Conservation (phyloP, 2,329 filamentous ascomycete species). For the Monosporascus sp. region DNA sequence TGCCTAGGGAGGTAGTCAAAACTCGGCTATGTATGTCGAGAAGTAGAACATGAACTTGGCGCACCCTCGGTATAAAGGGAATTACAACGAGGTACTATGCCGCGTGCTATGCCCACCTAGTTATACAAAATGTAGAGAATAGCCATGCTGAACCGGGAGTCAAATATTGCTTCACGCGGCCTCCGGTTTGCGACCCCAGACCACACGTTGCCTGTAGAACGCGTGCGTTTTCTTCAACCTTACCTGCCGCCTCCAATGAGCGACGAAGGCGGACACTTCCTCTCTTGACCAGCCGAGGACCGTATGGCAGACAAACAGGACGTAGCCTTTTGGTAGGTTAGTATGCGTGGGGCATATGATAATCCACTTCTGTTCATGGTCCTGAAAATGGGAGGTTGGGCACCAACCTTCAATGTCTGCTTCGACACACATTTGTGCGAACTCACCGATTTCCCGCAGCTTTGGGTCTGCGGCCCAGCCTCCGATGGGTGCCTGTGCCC, state of each 20-base stretch:
- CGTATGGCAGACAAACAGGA: conserved; percentile 28
- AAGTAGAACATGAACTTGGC: too few relatives aligned
- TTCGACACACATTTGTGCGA: conserved; percentile 19
- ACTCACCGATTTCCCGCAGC: conserved; percentile 22
- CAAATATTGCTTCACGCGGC: too few relatives aligned
- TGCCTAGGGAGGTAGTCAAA: too few relatives aligned
- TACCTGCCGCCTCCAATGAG: conserved; percentile 27
- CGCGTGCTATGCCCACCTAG: too few relatives aligned
- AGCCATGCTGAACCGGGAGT: too few relatives aligned
- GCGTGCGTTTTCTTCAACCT: conserved; percentile 22
- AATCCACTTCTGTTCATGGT: not conserved
- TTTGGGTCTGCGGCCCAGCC: conserved; percentile 23
- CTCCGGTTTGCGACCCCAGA: conserved; percentile 23
- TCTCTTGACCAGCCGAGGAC: conserved; percentile 29
- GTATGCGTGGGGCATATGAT: not conserved
- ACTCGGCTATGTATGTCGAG: too few relatives aligned
- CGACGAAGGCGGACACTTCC: conserved; percentile 29
- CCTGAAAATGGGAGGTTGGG: not conserved
- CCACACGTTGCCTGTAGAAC: conserved; percentile 23
- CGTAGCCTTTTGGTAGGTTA: not conserved
- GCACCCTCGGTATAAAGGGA: too few relatives aligned
- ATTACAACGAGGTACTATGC: too few relatives aligned
- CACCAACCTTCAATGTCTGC: conserved; percentile 21
- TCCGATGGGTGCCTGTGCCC: conserved; percentile 16
- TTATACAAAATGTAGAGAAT: too few relatives aligned